Percentiles rank a stretch among this genome's conserved stretches.
Conservation (phyloP, 192 early-diverging fungal species). For the Phycomyces nitens region DNA sequence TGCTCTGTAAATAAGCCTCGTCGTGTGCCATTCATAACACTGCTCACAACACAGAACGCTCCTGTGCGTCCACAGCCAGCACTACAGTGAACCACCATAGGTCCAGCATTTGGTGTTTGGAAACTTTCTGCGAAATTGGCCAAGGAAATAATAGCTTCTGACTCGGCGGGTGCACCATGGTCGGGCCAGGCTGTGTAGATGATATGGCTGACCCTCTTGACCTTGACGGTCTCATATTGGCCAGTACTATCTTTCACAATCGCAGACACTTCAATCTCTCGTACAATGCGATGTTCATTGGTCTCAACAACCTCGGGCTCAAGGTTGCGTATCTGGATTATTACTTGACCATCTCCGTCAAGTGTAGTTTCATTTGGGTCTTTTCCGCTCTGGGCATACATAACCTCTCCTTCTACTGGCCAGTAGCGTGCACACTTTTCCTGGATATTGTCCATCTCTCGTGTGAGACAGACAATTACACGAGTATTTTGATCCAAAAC, state of each 20-base stretch:
- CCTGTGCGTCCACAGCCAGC: conserved; percentile 88
- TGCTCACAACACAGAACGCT: conserved; percentile 75
- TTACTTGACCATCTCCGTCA: not conserved
- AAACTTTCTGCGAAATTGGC: conserved; percentile 34
- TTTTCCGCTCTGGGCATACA: conserved; percentile 4
- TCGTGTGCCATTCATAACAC: conserved; percentile 7
- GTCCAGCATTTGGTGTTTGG: conserved; percentile 16
- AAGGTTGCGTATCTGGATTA: conserved; percentile 22
- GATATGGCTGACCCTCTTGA: conserved; percentile 55
- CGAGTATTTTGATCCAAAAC: conserved; percentile 68
- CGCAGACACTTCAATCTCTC: not conserved
- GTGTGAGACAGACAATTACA: conserved; percentile 88
- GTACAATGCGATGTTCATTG: not conserved
- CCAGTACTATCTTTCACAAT: not conserved
- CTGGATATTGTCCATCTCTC: conserved; percentile 60
- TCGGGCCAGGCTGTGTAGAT: conserved; percentile 85
- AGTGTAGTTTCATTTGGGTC: no score
- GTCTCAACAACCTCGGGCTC: not conserved
- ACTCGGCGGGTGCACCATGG: conserved; percentile 62
- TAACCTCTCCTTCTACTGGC: conserved; percentile 52
- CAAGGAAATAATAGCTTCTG: conserved; percentile 50
- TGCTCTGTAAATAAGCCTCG: not conserved
- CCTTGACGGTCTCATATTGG: not conserved
- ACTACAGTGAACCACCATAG: conserved; percentile 81
- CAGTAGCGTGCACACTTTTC: conserved; percentile 87